Evolutionary conservation across 805 yeast species (phyloP).

Genomic region (Cyberlindnera mycetangii): DNA sequence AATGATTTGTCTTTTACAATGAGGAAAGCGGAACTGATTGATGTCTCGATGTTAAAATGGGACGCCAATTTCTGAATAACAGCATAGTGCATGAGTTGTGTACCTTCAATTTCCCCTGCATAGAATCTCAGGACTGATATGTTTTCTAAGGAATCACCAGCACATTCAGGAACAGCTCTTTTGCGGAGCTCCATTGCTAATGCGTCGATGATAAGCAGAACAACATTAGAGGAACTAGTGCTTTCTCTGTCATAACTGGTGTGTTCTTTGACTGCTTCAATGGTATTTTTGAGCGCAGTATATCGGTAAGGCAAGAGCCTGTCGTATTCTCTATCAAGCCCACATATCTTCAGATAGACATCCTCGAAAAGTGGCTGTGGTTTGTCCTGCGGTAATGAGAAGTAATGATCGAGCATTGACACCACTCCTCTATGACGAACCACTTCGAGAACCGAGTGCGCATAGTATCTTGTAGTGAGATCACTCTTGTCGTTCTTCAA

Average conservation of each 20-base stretch:
- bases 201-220: slow-evolving; percentile 12
- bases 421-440: slow-evolving; percentile 7
- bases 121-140: slow-evolving; percentile 17
- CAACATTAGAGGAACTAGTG: slow-evolving; percentile 10
- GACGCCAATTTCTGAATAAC: slow-evolving; percentile 15
- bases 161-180: slow-evolving; percentile 1
- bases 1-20: slow-evolving; percentile 9
- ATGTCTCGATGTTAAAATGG: slow-evolving; percentile 5
- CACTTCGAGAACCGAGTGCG: slow-evolving; percentile 10
- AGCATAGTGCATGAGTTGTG: slow-evolving; percentile 5
- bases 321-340: slow-evolving; percentile 24
- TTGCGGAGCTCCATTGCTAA: slow-evolving; percentile 7
- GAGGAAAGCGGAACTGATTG: slow-evolving; percentile 7
- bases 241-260: neutral
- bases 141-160: slow-evolving; percentile 11
- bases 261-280: neutral
- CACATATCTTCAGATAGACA: slow-evolving; percentile 7
- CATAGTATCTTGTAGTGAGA: slow-evolving; percentile 14
- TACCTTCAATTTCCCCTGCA: slow-evolving; percentile 17
- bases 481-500: slow-evolving; percentile 8
- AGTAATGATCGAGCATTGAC: neutral
- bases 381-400: neutral
- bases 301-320: slow-evolving; percentile 17
- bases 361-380: slow-evolving; percentile 12
- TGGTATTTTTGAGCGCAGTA: slow-evolving; percentile 1